Evolutionary conservation across 345 rosid species (phyloP).

Genomic region (Lenwebbia sp.): DNA sequence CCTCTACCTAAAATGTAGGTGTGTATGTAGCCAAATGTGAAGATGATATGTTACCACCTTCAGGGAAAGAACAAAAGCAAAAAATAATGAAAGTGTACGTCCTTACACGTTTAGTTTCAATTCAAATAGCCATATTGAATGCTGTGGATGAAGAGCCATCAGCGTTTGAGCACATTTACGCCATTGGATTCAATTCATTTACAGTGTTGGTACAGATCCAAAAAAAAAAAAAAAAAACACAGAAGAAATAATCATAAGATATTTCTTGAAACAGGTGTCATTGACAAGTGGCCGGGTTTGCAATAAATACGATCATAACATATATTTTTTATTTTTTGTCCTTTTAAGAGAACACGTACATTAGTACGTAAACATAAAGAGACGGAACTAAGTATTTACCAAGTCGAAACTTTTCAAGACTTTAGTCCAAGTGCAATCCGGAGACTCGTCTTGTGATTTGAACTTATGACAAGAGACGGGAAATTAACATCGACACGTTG

Average conservation of each 20-base stretch:
- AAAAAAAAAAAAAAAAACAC: neutral
- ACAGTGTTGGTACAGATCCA: neutral
- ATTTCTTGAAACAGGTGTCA: neutral
- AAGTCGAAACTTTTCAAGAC: neutral
- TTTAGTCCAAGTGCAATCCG: neutral
- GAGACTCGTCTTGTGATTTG: neutral
- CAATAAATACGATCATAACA: neutral
- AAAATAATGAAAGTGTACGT: neutral
- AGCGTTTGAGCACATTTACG: neutral
- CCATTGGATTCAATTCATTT: neutral
- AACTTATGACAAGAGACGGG: neutral
- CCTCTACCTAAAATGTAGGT: slow-evolving; percentile 7
- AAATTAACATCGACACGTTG: neutral
- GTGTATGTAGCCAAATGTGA: slow-evolving; percentile 7
- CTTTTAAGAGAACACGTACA: neutral
- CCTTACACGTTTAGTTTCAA: neutral
- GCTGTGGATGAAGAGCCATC: neutral
- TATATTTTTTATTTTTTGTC: neutral
- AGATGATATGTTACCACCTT: slow-evolving; percentile 16
- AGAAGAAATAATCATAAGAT: neutral
- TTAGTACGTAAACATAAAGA: too few relatives aligned
- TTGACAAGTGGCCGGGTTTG: neutral
- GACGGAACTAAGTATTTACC: too few relatives aligned
- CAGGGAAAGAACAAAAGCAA: neutral
- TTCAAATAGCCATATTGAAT: neutral